A percentile compares a stretch with the other conserved stretches of the same genome.
Conservation (phyloP, 2,329 filamentous ascomycete species). For the Talaromyces sp. region DNA sequence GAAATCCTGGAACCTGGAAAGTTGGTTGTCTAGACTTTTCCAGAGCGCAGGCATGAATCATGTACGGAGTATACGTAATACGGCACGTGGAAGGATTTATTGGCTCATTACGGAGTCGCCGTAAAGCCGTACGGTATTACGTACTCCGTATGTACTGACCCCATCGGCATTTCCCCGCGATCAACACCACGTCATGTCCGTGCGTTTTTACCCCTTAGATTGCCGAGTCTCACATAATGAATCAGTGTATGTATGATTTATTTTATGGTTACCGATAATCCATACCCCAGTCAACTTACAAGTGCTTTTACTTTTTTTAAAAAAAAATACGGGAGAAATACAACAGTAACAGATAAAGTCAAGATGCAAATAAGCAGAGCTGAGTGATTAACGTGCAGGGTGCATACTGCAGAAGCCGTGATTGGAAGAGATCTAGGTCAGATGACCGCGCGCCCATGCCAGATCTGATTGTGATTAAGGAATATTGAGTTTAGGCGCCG, state of each 20-base stretch:
- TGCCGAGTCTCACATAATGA: not conserved
- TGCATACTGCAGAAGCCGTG: not conserved
- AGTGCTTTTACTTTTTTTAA: no score
- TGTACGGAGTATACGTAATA: not conserved
- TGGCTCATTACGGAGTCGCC: not conserved
- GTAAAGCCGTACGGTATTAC: no score
- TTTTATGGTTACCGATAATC: no score
- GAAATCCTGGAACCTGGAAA: not conserved
- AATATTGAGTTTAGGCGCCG: not conserved
- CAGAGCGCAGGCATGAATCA: not conserved
- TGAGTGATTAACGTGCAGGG: not conserved
- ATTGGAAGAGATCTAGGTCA: not conserved
- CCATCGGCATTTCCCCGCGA: not conserved
- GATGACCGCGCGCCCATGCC: not conserved
- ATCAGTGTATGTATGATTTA: not conserved
- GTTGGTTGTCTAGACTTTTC: no score
- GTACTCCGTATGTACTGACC: not conserved
- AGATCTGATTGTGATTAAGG: not conserved
- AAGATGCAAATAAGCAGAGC: not conserved
- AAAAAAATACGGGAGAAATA: no score
- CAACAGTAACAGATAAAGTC: not conserved
- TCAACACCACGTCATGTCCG: not conserved
- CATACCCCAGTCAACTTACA: no score
- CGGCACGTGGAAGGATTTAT: not conserved
- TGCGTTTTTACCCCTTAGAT: not conserved